phyloP scores from a whole-genome alignment of 805 yeast species.

The Phaffomyces opuntiae region DNA sequence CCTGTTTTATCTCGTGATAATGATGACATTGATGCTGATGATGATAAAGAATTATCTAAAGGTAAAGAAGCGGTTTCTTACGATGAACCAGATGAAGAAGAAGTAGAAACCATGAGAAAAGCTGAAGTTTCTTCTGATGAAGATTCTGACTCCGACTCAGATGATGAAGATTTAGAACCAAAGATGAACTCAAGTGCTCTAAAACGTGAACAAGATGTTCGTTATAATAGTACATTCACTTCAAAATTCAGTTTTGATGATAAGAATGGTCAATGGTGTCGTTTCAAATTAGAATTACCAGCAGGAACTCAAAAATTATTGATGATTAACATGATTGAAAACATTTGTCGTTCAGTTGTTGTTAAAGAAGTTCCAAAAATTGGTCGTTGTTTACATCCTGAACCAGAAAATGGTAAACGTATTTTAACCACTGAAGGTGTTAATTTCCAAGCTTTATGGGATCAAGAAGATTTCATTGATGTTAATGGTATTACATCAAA shows the following conservation, averaged over 20 bases:
- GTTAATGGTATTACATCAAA: constrained; percentile 87
- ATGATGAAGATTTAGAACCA: constrained; percentile 29
- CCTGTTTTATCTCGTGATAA: constrained; percentile 25
- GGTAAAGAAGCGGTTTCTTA: constrained; percentile 85
- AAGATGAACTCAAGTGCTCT: constrained; percentile 54
- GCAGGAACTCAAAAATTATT: constrained; percentile 86
- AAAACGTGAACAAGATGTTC: constrained; percentile 80
- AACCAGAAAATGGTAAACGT: constrained; percentile 62
- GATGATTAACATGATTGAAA: constrained; percentile 96
- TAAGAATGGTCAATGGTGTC: constrained; percentile 84
- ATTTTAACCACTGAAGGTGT: constrained; percentile 95
- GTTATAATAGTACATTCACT: constrained; percentile 65
- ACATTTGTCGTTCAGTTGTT: constrained; percentile 80
- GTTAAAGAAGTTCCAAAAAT: constrained; percentile 88
- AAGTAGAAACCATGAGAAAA: constrained; percentile 78
- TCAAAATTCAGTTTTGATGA: constrained; percentile 88
- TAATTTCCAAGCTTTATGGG: constrained; percentile 97
- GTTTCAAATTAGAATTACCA: constrained; percentile 74
- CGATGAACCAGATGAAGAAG: constrained; percentile 95
- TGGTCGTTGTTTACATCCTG: constrained; percentile 88
- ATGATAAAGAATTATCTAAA: constrained; percentile 51
- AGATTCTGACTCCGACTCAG: constrained; percentile 40
- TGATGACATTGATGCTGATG: constrained; percentile 48
- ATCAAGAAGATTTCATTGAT: constrained; percentile 85
- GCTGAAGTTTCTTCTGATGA: constrained; percentile 77